A percentile compares a stretch with the other conserved stretches of the same genome.
phyloP scores from a whole-genome alignment of 768 basidiomycete genomes.

The Mycena latifolia region DNA sequence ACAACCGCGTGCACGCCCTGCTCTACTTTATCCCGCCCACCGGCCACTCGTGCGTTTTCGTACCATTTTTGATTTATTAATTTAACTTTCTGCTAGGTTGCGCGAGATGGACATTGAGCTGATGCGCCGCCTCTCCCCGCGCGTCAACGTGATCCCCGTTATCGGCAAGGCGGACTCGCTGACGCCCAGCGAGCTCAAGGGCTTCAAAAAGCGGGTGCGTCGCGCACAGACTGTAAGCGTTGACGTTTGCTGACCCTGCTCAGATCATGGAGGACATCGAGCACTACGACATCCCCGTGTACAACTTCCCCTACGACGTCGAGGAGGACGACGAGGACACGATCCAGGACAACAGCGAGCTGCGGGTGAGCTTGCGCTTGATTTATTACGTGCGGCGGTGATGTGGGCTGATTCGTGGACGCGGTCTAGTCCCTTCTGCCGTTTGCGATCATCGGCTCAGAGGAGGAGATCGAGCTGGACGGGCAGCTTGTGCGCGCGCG shows the following conservation, averaged over 20 bases:
- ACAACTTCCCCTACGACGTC: conserved; percentile 99
- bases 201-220: conserved; percentile 93
- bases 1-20: conserved; percentile 96
- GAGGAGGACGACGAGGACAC: conserved; percentile 99
- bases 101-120: conserved; percentile 99
- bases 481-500: conserved; percentile 93
- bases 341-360: conserved; percentile 96
- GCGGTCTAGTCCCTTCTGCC: conserved; percentile 86
- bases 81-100: conserved; percentile 59
- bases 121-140: conserved; percentile 97
- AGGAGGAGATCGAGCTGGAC: conserved; percentile 95
- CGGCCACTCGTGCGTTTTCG: conserved; percentile 88
- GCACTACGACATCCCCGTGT: conserved; percentile 97
- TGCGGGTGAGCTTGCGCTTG: conserved; percentile 70
- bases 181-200: conserved; percentile 92
- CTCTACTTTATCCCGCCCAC: conserved; percentile 99
- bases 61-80: neutral
- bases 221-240: neutral
- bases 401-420: conserved; percentile 21
- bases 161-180: conserved; percentile 96
- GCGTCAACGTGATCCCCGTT: conserved; percentile 99
- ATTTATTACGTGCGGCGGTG: neutral
- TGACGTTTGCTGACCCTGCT: neutral
- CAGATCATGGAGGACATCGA: conserved; percentile 99
- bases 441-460: conserved; percentile 97